A percentile compares a stretch with the other conserved stretches of the same genome.
phyloP scores from a whole-genome alignment of 805 yeast genomes.

The Saccharomycopsis fermentans region DNA sequence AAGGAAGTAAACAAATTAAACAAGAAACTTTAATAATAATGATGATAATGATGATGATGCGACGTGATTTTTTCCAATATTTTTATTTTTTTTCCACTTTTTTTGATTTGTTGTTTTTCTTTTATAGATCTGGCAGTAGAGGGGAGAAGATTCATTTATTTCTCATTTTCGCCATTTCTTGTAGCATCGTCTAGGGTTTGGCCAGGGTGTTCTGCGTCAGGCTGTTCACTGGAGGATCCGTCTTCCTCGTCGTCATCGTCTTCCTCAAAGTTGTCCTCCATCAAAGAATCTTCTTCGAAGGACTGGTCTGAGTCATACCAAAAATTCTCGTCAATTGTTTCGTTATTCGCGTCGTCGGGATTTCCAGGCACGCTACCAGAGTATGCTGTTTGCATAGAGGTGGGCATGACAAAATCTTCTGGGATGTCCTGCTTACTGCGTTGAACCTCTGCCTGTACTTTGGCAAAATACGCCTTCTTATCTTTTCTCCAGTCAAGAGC shows the following conservation, averaged over 20 bases:
- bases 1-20: background rate
- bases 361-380: conserved; percentile 25
- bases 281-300: conserved; percentile 42
- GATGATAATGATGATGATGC: too few species aligned
- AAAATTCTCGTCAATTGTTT: conserved; percentile 65
- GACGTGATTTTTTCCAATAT: too few species aligned
- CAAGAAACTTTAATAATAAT: background rate
- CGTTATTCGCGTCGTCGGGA: conserved; percentile 27
- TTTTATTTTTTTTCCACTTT: too few species aligned
- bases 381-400: conserved; percentile 45
- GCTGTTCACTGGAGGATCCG: conserved; percentile 31
- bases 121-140: too few species aligned
- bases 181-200: conserved; percentile 21
- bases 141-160: background rate
- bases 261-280: conserved; percentile 45
- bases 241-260: conserved; percentile 50
- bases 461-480: conserved; percentile 62
- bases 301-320: conserved; percentile 78
- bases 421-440: conserved; percentile 81
- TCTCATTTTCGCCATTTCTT: background rate
- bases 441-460: conserved; percentile 74
- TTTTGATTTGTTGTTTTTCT: too few species aligned
- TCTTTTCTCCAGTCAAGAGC: conserved; percentile 82
- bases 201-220: conserved; percentile 39
- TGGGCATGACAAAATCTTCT: conserved; percentile 73